Conservation (phyloP, 2,329 filamentous ascomycete species). For the Dactylellina sp. region DNA sequence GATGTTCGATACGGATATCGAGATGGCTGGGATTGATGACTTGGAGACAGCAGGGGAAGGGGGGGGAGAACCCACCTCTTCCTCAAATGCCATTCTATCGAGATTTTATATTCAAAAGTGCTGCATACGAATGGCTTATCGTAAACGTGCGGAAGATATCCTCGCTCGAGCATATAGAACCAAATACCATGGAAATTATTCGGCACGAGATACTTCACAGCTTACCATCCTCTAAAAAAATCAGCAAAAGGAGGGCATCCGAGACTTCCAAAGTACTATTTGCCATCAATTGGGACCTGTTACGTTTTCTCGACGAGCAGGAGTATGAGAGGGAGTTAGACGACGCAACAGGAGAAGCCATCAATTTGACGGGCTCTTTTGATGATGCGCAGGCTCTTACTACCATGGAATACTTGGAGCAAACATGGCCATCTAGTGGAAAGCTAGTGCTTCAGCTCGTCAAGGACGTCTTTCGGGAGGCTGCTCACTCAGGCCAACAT, state of each 20-base stretch:
- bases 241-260: constrained; percentile 40
- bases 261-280: constrained; percentile 31
- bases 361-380: constrained; percentile 58
- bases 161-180: constrained; percentile 7
- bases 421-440: constrained; percentile 57
- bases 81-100: not conserved
- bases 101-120: constrained; percentile 37
- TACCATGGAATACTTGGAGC: constrained; percentile 57
- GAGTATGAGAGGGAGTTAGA: constrained; percentile 3
- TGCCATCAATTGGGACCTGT: constrained; percentile 25
- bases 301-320: constrained; percentile 30
- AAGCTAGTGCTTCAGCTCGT: constrained; percentile 26
- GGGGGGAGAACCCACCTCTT: not conserved
- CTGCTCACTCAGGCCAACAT: too few species aligned
- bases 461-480: constrained; percentile 7
- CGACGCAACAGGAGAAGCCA: constrained; percentile 33
- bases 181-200: constrained; percentile 34
- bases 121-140: constrained; percentile 52
- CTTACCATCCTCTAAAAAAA: constrained; percentile 27
- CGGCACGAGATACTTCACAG: constrained; percentile 7
- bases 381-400: constrained; percentile 59
- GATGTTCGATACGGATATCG: too few species aligned
- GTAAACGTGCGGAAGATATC: constrained; percentile 29
- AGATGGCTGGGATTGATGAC: too few species aligned
- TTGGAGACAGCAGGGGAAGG: not conserved